A percentile compares a stretch with the other conserved stretches of the same genome.
Conservation (phyloP, 495 filamentous ascomycete species). For the Trichocladium antarcticum region DNA sequence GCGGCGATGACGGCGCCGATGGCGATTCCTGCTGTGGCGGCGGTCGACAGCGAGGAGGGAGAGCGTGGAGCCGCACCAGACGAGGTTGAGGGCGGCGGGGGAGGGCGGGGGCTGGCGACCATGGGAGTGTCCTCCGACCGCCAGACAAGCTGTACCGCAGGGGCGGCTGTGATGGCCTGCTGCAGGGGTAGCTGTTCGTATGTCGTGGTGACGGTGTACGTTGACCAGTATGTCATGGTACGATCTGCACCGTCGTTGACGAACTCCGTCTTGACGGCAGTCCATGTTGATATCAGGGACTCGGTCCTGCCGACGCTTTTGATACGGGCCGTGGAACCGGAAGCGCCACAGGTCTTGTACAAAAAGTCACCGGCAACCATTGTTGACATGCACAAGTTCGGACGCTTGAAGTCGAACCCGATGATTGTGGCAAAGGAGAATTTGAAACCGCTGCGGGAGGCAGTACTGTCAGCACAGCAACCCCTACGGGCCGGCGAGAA, state of each 20-base stretch:
- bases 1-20: neutral
- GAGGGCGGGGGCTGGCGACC: too few relatives aligned
- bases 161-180: neutral
- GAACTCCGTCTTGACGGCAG: neutral
- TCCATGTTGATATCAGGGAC: neutral
- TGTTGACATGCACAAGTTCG: neutral
- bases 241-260: neutral
- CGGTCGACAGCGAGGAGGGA: neutral
- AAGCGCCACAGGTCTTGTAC: neutral
- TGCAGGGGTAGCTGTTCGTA: too few relatives aligned
- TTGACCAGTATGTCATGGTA: neutral
- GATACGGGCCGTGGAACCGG: too few relatives aligned
- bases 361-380: neutral
- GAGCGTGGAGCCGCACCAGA: neutral
- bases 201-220: neutral
- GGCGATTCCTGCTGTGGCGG: neutral
- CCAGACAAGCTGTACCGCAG: neutral
- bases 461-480: neutral
- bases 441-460: neutral
- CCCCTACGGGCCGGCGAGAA: neutral
- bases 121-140: neutral
- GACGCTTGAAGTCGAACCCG: too few relatives aligned
- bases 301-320: neutral
- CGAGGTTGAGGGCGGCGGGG: neutral
- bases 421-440: neutral